Evolutionary conservation across 768 basidiomycete genomes (phyloP), one percentile per base, ranked within the genome.

Genomic region (Kwoniella sp.): DNA sequence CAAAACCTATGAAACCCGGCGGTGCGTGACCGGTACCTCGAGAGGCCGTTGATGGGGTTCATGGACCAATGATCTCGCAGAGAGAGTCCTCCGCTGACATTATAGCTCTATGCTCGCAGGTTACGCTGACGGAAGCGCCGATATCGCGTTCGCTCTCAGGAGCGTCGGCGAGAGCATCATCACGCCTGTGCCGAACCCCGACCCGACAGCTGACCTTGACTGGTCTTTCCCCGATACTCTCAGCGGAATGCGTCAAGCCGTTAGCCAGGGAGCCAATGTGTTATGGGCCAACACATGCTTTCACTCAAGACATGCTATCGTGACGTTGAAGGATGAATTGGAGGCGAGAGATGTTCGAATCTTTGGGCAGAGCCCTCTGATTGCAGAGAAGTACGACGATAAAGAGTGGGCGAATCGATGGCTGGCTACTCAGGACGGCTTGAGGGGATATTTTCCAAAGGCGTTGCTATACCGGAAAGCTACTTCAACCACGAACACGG

Each of bases 141-240:
- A 79, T 57, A 68, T 76, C 23, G 78, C 73, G 30, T 74, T 61
- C 55, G 65, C 62, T 22, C 67, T 79, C 17, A 58, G 58, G 8
- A 15, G 60, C 2, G 29, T 37, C 4, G 67, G 63, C 13, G 57
- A 68, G 30, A 54, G 51, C 29, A 63, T 77, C 41, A 38, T 73
- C 31, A 73, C 73, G 8, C 74, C 75, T 2, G 34, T 50, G 0
- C 11, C 56, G 2, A n/a, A 58, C 13, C 63, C 69, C 17, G 20
- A 55, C 17, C 67, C 72, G 4, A 31, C 41, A 3, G 47, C 52
- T 47, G 75, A 76, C 55, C 22, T 57, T 0, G 66, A 72, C 28
- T 75, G 72, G 72, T 68, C 74, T 8, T 75, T 77, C 53, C 75
- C 75, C 15, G 78, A 79, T 62, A 75, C 78, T 2, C 48, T 63